Base-by-base conservation (phyloP, 441 rosid species). In the Theobroma grandiflorum region DNA sequence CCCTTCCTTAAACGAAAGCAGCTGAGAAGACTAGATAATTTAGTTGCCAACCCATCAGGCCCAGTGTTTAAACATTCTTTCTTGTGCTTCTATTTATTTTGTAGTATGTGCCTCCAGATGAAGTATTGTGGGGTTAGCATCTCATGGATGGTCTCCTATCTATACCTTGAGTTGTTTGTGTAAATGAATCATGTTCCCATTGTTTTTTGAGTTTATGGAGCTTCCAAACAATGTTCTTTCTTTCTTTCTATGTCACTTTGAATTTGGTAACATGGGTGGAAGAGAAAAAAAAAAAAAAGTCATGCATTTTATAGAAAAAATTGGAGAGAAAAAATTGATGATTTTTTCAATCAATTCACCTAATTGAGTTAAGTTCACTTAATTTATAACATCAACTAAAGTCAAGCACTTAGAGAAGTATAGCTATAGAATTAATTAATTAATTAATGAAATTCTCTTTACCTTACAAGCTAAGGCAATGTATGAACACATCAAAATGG, bases 1-100 rank as follows among this genome's bases (percentile, higher is more conserved):
- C 99, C 72, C 88, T 94, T 77, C 99, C 99, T n/a, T 86, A 86
- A 42, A 65, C 65, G 1, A 91, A 86, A 73, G 77, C 82, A 15
- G 88, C 76, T 3, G 83, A 47, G 67, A 91, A 91, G 83, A 82
- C 76, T 78, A 89, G 81, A 83, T 91, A 71, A 88, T 82, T 75
- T n/a, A 20, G 77, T 40, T 76, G 77, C 78, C 26, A 55, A 74
- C 38, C 11, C n/a, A 66, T 71, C 40, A 16, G 78, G 43, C 42
- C 38, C 47, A 9, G 37, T 37, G 50, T 5, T 20, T 71, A 55
- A 49, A 71, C 61, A 50, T 52, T 52, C 18, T 52, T 35, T 33
- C 62, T 33, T 35, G 62, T 52, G 75, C 33, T 72, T 72, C 62
- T 52, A 52, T 72, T 35, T 72, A 33, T 52, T 72, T 52, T 52